These are phyloP conservation scores for Ramularia collo-cygni DNA, from an alignment of 2,329 filamentous ascomycete species.

Conservation along the genomic window DNA sequence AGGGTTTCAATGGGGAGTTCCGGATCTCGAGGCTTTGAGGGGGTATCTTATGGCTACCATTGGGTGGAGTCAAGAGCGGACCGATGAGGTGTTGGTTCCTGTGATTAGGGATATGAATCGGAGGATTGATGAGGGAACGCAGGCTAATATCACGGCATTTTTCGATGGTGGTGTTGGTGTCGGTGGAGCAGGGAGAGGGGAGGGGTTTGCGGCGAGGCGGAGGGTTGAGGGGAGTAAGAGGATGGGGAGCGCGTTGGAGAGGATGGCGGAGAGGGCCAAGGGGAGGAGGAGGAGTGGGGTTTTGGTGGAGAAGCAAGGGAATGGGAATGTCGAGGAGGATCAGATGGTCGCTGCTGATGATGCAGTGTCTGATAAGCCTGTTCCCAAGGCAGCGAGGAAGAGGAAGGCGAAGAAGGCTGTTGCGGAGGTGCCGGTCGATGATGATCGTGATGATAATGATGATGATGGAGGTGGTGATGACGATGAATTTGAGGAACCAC, in stretches of 20 bases:
- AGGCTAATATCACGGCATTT: constrained; percentile 91
- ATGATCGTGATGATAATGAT: neutral
- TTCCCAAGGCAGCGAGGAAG: constrained; percentile 7
- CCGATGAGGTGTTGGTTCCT: constrained; percentile 90
- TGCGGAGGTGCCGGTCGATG: constrained; percentile 1
- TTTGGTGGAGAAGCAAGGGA: neutral
- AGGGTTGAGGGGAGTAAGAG: constrained; percentile 61
- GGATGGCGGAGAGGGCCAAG: constrained; percentile 55
- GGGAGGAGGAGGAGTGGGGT: constrained; percentile 23
- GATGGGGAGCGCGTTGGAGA: constrained; percentile 68
- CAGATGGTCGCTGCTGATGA: constrained; percentile 1
- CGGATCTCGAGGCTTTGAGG: constrained; percentile 78
- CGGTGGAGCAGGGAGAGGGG: constrained; percentile 46
- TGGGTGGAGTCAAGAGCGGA: constrained; percentile 85
- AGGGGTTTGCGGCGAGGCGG: constrained; percentile 65
- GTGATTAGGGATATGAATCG: constrained; percentile 95
- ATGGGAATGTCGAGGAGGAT: constrained; percentile 1
- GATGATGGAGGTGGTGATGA: too few relatives aligned
- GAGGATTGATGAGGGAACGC: constrained; percentile 80
- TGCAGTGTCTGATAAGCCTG: constrained; percentile 1
- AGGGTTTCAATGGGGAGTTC: constrained; percentile 89
- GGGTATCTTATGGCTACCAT: constrained; percentile 85
- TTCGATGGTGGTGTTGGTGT: constrained; percentile 70
- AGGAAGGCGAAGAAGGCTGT: constrained; percentile 12
- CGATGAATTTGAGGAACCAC: constrained; percentile 4